Base-by-base conservation (phyloP, 768 basidiomycete species). In the Galerina marginata region DNA sequence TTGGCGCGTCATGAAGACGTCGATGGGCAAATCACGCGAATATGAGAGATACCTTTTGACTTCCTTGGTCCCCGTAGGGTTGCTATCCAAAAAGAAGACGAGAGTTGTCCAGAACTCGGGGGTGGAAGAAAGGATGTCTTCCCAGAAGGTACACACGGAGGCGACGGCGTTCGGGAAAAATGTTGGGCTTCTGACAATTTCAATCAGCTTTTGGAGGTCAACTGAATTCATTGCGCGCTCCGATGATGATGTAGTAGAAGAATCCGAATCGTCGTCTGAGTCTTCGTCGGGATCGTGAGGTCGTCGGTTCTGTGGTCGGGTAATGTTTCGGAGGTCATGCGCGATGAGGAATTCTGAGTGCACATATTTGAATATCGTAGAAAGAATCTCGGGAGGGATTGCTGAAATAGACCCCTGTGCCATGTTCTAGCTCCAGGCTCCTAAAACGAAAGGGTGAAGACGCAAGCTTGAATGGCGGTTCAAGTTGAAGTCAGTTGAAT, bases 341-440 rank as follows among this genome's bases (percentile, higher is more conserved):
- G 9, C 25, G 10, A n/a, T n/a, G 45, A 46, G 16, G 7, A 25
- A n/a, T n/a, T 46, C 37, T 23, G n/a, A 5, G 56, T 57, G 56
- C n/a, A 49, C 39, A 9, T 57, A 37, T 47, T 57, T 40, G 47
- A 57, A 57, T 29, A 49, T 49, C 23, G 40, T 37, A 16, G 46
- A n/a, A 4, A 57, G 23, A 26, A 50, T 57, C 40, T 57, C 56
- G 9, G 56, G 46, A 14, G 47, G 47, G 15, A 57, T 14, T 26
- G 54, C 12, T 11, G 23, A 29, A 16, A 45, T 43, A 9, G 25
- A 29, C 6, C 29, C 29, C 7, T 33, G 29, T 33, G 29, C 29
- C 29, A 33, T 33, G 29, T 33, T 33, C 2, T 33, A 2, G 29
- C 7, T 33, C n/a, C n/a, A n/a, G n/a, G n/a, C n/a, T n/a, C n/a